Conservation (phyloP, 108 stramenopile genomes). For the Discostella stelligeroides region DNA sequence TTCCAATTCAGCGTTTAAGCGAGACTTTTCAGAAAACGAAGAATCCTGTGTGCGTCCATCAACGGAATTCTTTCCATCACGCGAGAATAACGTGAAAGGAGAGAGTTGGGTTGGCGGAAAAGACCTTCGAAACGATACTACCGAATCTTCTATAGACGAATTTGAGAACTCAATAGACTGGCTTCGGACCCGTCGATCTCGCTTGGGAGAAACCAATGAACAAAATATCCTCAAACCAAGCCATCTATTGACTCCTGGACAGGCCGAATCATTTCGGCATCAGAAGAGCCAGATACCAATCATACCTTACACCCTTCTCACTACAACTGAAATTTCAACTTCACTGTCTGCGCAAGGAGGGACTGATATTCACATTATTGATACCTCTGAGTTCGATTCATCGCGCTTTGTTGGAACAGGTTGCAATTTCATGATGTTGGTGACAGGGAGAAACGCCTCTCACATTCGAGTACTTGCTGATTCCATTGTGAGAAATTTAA, state of each 20-base stretch:
- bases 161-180: conserved; percentile 64
- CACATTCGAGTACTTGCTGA: conserved; percentile 65
- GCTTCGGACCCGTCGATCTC: conserved; percentile 67
- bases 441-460: conserved; percentile 48
- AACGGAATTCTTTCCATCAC: conserved; percentile 37
- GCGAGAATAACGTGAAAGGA: neutral
- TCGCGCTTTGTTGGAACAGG: conserved; percentile 39
- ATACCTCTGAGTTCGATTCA: conserved; percentile 44
- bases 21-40: conserved; percentile 42
- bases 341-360: conserved; percentile 65
- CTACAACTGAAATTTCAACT: conserved; percentile 60
- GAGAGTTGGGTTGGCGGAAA: neutral
- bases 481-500: conserved; percentile 69
- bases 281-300: conserved; percentile 56
- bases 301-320: conserved; percentile 58
- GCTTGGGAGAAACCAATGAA: conserved; percentile 12
- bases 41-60: conserved; percentile 28
- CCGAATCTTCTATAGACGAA: conserved; percentile 3
- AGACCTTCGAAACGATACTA: neutral
- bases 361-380: conserved; percentile 49
- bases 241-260: conserved; percentile 45
- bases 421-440: conserved; percentile 48
- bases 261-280: conserved; percentile 39
- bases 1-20: conserved; percentile 43
- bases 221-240: conserved; percentile 1